A percentile compares a stretch with the other conserved stretches of the same genome.
Evolutionary conservation across 1,284 basidiomycete genomes (phyloP).

Genomic region (Fistulinella cinereoalba): DNA sequence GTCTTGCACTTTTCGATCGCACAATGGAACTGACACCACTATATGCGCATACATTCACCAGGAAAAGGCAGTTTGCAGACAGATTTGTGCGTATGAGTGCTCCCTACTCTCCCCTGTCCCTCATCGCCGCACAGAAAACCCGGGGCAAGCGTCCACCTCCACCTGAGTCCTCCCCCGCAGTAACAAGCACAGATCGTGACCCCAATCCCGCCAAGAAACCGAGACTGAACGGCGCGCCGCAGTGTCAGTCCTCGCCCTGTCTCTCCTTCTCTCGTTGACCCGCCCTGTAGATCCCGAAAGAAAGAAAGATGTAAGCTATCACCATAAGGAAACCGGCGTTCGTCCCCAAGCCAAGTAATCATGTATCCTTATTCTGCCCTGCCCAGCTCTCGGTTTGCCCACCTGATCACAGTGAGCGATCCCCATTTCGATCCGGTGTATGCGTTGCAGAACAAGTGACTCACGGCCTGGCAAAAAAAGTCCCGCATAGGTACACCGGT

Average conservation of each 20-base stretch:
- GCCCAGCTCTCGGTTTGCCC: not conserved
- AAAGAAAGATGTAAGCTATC: conserved; percentile 38
- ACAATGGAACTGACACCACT: not conserved
- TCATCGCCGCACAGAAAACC: conserved; percentile 44
- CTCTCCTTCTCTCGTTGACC: not conserved
- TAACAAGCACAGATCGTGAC: conserved; percentile 33
- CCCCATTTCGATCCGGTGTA: not conserved
- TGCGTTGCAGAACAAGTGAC: conserved; percentile 3
- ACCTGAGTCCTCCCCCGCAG: conserved; percentile 36
- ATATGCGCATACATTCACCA: conserved; percentile 25
- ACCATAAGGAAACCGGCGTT: conserved; percentile 37
- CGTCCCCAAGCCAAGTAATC: conserved; percentile 40
- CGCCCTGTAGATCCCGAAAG: conserved; percentile 24
- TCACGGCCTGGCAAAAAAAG: conserved; percentile 8
- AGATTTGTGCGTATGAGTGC: conserved; percentile 53
- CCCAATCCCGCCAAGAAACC: conserved; percentile 38
- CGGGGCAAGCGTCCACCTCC: conserved; percentile 55
- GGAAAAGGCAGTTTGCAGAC: conserved; percentile 57
- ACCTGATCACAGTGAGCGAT: conserved; percentile 15
- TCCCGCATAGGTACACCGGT: conserved; percentile 4
- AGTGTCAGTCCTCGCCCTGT: conserved; percentile 29
- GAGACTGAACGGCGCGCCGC: conserved; percentile 29
- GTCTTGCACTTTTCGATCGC: not conserved
- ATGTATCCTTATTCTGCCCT: no score
- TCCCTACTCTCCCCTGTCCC: not conserved